A percentile compares a stretch with the other conserved stretches of the same genome.
Conservation (phyloP, 2,329 filamentous ascomycete species). For the Aspergillus ustus region DNA sequence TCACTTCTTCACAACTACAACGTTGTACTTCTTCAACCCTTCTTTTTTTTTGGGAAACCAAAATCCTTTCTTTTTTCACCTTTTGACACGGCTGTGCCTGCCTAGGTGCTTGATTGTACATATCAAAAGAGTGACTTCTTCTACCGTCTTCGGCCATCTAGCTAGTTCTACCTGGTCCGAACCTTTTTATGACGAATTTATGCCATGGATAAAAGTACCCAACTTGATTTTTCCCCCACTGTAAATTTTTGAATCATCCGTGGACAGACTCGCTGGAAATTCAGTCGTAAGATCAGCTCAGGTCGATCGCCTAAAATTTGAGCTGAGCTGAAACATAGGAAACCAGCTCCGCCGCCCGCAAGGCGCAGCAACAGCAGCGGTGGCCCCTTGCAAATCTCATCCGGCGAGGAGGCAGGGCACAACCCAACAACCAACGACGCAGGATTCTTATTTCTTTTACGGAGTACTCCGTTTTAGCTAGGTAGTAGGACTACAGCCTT, state of each 20-base stretch:
- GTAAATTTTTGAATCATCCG: neutral
- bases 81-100: constrained; percentile 11
- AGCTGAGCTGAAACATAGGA: neutral
- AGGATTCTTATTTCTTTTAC: no score
- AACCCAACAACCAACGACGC: no score
- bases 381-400: neutral
- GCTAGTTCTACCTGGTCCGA: neutral
- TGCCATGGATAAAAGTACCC: constrained; percentile 3
- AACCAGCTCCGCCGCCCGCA: neutral
- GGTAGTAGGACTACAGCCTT: no score
- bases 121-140: constrained; percentile 9
- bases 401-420: no score
- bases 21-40: no score
- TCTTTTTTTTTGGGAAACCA: neutral
- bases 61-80: neutral
- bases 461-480: no score
- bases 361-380: neutral
- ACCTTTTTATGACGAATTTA: constrained; percentile 11
- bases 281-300: neutral
- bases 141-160: neutral
- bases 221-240: neutral
- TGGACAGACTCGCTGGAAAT: neutral
- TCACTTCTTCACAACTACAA: no score
- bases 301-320: no score
- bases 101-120: constrained; percentile 14